Conservation (phyloP, 139 green algal species). For the Chlamydomonas sp. region DNA sequence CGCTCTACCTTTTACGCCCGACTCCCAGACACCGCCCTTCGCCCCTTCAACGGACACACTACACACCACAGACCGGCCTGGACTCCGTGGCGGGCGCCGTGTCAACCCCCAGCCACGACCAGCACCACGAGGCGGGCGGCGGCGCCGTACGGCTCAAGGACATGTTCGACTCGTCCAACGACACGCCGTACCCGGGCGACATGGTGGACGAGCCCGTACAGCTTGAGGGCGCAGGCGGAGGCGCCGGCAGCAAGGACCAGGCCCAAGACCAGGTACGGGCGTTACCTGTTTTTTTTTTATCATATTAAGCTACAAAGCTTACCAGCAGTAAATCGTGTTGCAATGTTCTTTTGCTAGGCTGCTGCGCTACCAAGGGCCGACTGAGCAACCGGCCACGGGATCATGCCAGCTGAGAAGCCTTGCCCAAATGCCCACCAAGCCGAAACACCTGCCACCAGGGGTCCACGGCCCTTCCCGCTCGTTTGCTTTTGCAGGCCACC, state of each 20-base stretch:
- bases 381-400: no score
- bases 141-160: background rate
- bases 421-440: background rate
- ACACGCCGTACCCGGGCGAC: conserved; percentile 38
- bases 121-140: background rate
- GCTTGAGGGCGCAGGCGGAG: background rate
- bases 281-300: background rate
- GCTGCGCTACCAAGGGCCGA: no score
- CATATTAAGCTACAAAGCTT: background rate
- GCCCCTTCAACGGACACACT: background rate
- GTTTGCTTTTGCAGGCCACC: background rate
- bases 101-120: background rate
- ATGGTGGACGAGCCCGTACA: conserved; percentile 37
- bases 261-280: background rate
- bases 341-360: no score
- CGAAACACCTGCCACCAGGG: background rate
- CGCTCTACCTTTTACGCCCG: background rate
- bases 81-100: background rate
- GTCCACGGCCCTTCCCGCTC: background rate
- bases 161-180: conserved; percentile 13
- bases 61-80: background rate
- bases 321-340: background rate
- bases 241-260: background rate
- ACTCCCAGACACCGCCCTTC: background rate
- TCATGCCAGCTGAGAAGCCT: no score